Conservation (phyloP, 2,329 filamentous ascomycete genomes). For the Microcyclosporella mali region DNA sequence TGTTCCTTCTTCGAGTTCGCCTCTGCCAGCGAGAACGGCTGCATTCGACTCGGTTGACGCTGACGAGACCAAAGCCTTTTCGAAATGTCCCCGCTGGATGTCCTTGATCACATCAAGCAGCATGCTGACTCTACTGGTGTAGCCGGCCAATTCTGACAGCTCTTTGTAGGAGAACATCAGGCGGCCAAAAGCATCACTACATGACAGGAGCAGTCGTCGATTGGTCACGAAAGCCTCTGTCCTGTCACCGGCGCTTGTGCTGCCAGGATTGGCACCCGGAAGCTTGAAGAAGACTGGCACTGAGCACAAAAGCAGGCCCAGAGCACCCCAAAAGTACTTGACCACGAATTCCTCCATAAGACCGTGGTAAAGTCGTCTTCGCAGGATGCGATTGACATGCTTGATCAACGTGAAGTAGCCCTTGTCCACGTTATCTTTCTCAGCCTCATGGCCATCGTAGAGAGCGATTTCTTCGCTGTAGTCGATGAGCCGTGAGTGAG, state of each 20-base stretch:
- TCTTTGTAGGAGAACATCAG: constrained; percentile 98
- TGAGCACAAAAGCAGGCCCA: constrained; percentile 86
- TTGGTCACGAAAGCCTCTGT: constrained; percentile 79
- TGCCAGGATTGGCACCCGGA: constrained; percentile 19
- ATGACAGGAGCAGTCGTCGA: constrained; percentile 80
- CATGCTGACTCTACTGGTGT: constrained; percentile 85
- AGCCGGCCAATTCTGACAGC: constrained; percentile 89
- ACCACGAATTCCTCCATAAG: constrained; percentile 99
- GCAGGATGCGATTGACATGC: constrained; percentile 92
- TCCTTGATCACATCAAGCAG: constrained; percentile 93
- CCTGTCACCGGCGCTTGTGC: constrained; percentile 18
- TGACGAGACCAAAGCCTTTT: constrained; percentile 93
- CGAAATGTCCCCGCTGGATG: constrained; percentile 80
- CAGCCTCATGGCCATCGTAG: constrained; percentile 83
- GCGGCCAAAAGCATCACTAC: constrained; percentile 90
- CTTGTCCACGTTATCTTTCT: constrained; percentile 95
- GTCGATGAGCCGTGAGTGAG: constrained; percentile 90
- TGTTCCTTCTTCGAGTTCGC: constrained; percentile 71
- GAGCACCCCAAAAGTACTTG: constrained; percentile 97
- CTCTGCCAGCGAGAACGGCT: constrained; percentile 73
- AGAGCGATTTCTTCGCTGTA: constrained; percentile 92
- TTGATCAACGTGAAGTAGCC: constrained; percentile 99
- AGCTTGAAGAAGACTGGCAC: constrained; percentile 91
- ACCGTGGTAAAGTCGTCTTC: constrained; percentile 89
- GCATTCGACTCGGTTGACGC: constrained; percentile 76